Conservation (phyloP, 1,139 yeast genomes). For the Pichia inconspicua region DNA sequence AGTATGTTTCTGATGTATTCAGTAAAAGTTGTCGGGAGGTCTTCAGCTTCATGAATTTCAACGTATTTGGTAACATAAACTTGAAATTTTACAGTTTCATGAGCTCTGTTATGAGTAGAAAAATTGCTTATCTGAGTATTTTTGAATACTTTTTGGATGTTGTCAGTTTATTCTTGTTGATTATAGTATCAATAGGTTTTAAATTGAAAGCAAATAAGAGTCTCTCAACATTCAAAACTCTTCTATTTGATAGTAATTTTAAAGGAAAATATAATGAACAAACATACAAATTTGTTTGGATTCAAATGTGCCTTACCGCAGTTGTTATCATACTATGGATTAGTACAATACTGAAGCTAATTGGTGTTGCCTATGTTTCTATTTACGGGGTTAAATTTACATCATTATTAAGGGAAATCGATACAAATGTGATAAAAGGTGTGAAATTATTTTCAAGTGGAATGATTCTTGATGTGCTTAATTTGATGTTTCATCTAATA, state of each 20-base stretch:
- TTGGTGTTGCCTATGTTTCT: slow-evolving; percentile 3
- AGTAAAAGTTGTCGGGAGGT: slow-evolving; percentile 21
- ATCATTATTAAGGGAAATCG: not conserved
- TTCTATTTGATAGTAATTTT: slow-evolving; percentile 3
- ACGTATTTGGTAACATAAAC: not conserved
- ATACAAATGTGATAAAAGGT: slow-evolving; percentile 7
- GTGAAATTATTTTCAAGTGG: slow-evolving; percentile 15
- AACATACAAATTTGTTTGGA: not conserved
- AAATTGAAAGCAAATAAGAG: slow-evolving; percentile 7
- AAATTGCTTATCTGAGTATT: slow-evolving; percentile 1
- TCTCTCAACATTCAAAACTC: slow-evolving; percentile 1
- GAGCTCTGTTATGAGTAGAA: slow-evolving; percentile 4
- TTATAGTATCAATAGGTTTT: slow-evolving; percentile 12
- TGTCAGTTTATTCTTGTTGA: slow-evolving; percentile 12
- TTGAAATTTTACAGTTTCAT: slow-evolving; percentile 1
- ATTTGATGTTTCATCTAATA: slow-evolving; percentile 12
- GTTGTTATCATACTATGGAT: not conserved
- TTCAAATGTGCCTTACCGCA: not conserved
- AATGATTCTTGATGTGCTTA: slow-evolving; percentile 12
- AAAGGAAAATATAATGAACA: slow-evolving; percentile 3
- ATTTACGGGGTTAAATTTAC: slow-evolving; percentile 2
- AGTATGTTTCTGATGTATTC: slow-evolving; percentile 36
- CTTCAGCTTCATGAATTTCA: slow-evolving; percentile 7
- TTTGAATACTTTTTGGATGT: slow-evolving; percentile 12
- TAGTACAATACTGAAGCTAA: slow-evolving; percentile 1